Conservation (phyloP, 1,139 yeast genomes). For the Sugiyamaella paludigena region DNA sequence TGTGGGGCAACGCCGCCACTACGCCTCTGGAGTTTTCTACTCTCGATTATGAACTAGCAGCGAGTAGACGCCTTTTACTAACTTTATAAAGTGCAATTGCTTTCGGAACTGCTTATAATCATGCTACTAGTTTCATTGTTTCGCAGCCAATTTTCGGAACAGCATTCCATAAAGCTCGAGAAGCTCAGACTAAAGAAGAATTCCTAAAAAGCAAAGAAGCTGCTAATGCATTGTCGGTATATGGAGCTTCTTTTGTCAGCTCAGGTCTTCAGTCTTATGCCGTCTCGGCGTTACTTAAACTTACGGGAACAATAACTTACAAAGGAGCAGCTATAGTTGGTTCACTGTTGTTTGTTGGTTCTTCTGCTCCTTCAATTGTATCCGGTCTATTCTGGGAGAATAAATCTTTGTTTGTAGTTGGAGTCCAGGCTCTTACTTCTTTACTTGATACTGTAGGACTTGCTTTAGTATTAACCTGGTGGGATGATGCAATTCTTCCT, state of each 20-base stretch:
- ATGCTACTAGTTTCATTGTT: conserved; percentile 38
- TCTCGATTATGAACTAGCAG: no score
- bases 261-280: conserved; percentile 44
- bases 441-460: conserved; percentile 45
- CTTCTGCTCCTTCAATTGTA: conserved; percentile 40
- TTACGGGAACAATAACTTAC: conserved; percentile 40
- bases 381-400: conserved; percentile 38
- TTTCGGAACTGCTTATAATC: conserved; percentile 42
- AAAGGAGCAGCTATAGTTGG: conserved; percentile 45
- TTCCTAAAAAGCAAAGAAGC: conserved; percentile 40
- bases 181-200: conserved; percentile 37
- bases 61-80: no score
- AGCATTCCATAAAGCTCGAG: conserved; percentile 40
- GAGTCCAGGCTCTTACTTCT: conserved; percentile 37
- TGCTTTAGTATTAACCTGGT: conserved; percentile 40
- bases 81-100: conserved; percentile 37
- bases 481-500: conserved; percentile 21
- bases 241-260: conserved; percentile 38
- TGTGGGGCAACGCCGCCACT: not conserved
- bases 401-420: conserved; percentile 38
- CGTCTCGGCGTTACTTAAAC: conserved; percentile 40
- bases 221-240: conserved; percentile 38
- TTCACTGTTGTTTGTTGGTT: conserved; percentile 39
- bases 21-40: no score
- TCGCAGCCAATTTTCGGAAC: conserved; percentile 44